Percentiles rank a stretch among this genome's conserved stretches.
phyloP scores from a whole-genome alignment of 2,329 filamentous ascomycete genomes.

The Phaeosphaeriaceae sp. region DNA sequence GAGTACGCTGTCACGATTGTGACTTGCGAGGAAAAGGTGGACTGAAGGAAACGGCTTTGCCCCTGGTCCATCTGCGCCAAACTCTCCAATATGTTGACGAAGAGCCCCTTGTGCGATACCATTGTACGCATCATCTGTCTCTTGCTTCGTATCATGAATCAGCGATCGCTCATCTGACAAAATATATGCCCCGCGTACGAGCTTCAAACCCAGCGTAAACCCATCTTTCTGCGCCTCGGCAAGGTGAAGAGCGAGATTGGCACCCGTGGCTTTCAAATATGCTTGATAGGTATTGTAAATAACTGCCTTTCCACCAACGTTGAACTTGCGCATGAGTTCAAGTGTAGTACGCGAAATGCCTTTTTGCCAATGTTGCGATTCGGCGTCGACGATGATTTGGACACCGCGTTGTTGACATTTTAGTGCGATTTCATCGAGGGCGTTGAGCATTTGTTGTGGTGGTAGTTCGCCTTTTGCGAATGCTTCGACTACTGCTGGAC shows the following conservation, averaged over 20 bases:
- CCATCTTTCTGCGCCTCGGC: conserved; percentile 52
- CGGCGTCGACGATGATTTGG: conserved; percentile 56
- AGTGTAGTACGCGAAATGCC: conserved; percentile 63
- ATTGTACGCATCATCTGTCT: conserved; percentile 71
- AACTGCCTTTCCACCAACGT: conserved; percentile 55
- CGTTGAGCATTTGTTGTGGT: conserved; percentile 52
- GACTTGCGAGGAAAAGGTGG: conserved; percentile 76
- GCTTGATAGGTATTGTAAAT: conserved; percentile 72
- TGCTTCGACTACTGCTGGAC: conserved; percentile 48
- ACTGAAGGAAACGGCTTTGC: conserved; percentile 49
- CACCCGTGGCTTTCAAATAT: conserved; percentile 59
- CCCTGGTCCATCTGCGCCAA: conserved; percentile 15
- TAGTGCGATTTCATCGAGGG: conserved; percentile 50
- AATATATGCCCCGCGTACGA: conserved; percentile 65
- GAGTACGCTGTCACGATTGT: conserved; percentile 77
- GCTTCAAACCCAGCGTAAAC: conserved; percentile 63
- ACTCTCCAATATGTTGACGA: conserved; percentile 33
- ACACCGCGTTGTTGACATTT: conserved; percentile 50
- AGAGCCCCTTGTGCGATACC: conserved; percentile 63
- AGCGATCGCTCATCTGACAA: conserved; percentile 56
- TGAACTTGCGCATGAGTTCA: conserved; percentile 59
- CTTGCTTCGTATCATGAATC: conserved; percentile 62
- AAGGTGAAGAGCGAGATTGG: conserved; percentile 54
- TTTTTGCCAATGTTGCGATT: conserved; percentile 54
- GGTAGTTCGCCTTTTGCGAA: conserved; percentile 45